These are phyloP conservation scores for Wickerhamomyces chaumierensis DNA, from an alignment of 805 yeast genomes.

Conservation along the genomic window DNA sequence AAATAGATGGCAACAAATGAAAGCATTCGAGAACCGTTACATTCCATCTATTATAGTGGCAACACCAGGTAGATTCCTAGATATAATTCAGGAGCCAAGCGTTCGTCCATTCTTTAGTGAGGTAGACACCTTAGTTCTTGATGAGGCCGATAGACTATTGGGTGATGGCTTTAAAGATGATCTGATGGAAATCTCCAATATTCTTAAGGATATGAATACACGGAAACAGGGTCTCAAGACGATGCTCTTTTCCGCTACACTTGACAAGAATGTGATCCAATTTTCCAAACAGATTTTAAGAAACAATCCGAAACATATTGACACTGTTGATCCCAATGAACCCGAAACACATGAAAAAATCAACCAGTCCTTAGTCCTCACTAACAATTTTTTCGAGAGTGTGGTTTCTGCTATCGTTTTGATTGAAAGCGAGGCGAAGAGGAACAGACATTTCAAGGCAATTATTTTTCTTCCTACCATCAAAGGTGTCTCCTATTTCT, in stretches of 20 bases:
- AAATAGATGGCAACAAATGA: constrained; percentile 27
- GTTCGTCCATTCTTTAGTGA: constrained; percentile 34
- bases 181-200: constrained; percentile 43
- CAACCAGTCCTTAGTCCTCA: constrained; percentile 49
- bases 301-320: constrained; percentile 45
- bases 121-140: constrained; percentile 61
- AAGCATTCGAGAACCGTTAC: constrained; percentile 19
- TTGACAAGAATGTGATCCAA: constrained; percentile 51
- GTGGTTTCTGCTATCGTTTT: constrained; percentile 46
- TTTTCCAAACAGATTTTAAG: constrained; percentile 56
- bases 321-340: constrained; percentile 64
- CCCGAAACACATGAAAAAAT: constrained; percentile 75
- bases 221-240: constrained; percentile 40
- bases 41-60: constrained; percentile 62
- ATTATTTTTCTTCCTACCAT: constrained; percentile 79
- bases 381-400: constrained; percentile 45
- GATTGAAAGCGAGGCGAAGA: constrained; percentile 27
- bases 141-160: constrained; percentile 84
- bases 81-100: constrained; percentile 37
- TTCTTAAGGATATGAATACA: constrained; percentile 27
- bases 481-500: constrained; percentile 43
- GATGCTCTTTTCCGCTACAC: constrained; percentile 80
- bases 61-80: constrained; percentile 81
- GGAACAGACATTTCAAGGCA: constrained; percentile 50
- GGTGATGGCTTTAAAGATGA: constrained; percentile 71